Base-by-base conservation (phyloP, 805 yeast species). In the Danielia reshetovae region DNA sequence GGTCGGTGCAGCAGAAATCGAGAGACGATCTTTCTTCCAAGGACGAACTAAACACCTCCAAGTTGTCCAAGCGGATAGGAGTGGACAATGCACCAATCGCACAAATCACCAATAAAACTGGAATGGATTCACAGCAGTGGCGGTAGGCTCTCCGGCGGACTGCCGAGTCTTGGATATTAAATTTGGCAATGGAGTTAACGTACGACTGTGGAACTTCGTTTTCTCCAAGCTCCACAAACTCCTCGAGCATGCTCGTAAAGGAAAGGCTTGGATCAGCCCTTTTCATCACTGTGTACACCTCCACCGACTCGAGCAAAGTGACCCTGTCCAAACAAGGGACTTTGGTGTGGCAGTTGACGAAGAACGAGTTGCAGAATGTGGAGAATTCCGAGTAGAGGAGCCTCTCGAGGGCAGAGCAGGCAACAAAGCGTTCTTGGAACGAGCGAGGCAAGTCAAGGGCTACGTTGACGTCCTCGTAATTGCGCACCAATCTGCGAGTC, bases 81-180 rank as follows among this genome's bases (percentile, higher is more conserved):
- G 65, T 54, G 4, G 62, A 36, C 8, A 61, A 31, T 2, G 52
- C 48, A 7, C 68, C 68, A 27, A 62, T 39, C 7, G 64, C 64
- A 47, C 67, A 62, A 7, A 54, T 45, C 17, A 53, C 28, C 4
- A 59, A 32, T 3, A 62, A 30, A 2, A 57, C 29, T 0, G 67
- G 66, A 14, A 58, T 43, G 18, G 44, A 43, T 17, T 42, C 39
- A 28, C 60, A 53, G 16, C 57, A 39, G 7, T 28, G 30, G 17
- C 35, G 30, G 32, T 48, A 57, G 6, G 57, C 54, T 2, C 35
- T 33, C 12, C 50, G 49, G 16, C 53, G 43, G 19, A 45, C 38
- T 0, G 42, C 35, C 1, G 43, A 38, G 29, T 54, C 55, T n/a
- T 40, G 43, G n/a, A 52, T 35, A 4, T 18, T 23, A 3, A 35